Conservation (phyloP, 2,329 filamentous ascomycete genomes). For the Leptographium lundbergii region DNA sequence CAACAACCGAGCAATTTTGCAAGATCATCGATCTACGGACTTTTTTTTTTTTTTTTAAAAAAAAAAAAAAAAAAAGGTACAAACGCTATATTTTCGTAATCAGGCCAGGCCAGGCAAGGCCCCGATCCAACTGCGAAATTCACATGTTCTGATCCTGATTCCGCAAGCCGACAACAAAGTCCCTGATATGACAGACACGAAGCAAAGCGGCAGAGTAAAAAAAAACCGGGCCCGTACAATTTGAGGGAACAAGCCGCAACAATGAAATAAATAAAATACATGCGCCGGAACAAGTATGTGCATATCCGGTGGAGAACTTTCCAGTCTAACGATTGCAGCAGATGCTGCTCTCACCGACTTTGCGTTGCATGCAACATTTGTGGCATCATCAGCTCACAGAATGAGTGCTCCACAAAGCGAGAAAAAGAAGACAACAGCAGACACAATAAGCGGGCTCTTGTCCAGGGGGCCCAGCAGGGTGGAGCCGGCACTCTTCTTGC, state of each 20-base stretch:
- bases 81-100: too few species aligned
- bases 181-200: background rate
- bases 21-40: too few species aligned
- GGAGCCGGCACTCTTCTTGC: slow-evolving; percentile 17
- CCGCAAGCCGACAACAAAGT: too few species aligned
- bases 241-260: background rate
- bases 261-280: background rate
- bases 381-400: slow-evolving; percentile 17
- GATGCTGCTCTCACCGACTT: background rate
- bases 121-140: too few species aligned
- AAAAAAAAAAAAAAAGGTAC: too few species aligned
- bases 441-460: slow-evolving; percentile 23
- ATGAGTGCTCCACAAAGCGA: slow-evolving; percentile 27
- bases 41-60: too few species aligned
- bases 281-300: background rate
- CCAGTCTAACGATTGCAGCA: background rate
- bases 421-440: slow-evolving; percentile 22
- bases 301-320: background rate
- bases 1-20: too few species aligned
- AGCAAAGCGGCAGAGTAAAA: background rate
- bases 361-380: background rate
- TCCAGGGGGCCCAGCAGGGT: slow-evolving; percentile 21
- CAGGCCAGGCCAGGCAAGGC: too few species aligned
- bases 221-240: background rate
- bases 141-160: too few species aligned